Evolutionary conservation across 345 rosid species (phyloP), one percentile per base, ranked within the genome.

Genomic region (Rhodamnia argentea): DNA sequence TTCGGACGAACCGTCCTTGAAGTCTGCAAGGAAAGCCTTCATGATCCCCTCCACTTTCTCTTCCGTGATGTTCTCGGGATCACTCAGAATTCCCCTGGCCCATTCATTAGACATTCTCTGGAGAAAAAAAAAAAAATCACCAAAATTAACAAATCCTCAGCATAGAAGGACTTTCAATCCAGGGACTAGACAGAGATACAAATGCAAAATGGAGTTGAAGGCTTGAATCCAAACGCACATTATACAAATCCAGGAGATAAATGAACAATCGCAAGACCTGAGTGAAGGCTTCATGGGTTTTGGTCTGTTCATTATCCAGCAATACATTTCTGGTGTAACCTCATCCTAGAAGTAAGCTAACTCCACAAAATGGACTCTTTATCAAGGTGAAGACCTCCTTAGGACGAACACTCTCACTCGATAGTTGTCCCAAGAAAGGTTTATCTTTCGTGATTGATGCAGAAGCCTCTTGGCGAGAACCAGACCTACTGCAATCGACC

Each of bases 71-170:
- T 44, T 86, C 76, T 83, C 85, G 29, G 56, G 83, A 40, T 74
- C 88, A 56, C 85, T 83, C 44, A 86, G 51, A 47, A 70, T 82
- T 86, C 55, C 52, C 50, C 42, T 86, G 24, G 85, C 88, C 88
- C 88, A 54, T 83, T 86, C 83, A 37, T 64, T 53, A 10, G 60
- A 20, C 18, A 74, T 29, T 12, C 15, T n/a, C 88, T 86, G 50
- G 13, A 37, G 47, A 32, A 9, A 70, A 70, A 70, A 70, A n/a
- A n/a, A 16, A 20, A 37, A 37, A 2, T 37, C 40, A 70, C 47
- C 78, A 64, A 32, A 70, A 10, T 37, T 5, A 2, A 18, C 26
- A 37, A 18, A 70, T 70, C 47, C 47, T 70, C 47, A 70, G 47
- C 47, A 18, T 70, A 37, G 42, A 55, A 47, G 59, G 51, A 55